phyloP scores from a whole-genome alignment of 148 eudicot genomes.

The Fallopia convolvulus region DNA sequence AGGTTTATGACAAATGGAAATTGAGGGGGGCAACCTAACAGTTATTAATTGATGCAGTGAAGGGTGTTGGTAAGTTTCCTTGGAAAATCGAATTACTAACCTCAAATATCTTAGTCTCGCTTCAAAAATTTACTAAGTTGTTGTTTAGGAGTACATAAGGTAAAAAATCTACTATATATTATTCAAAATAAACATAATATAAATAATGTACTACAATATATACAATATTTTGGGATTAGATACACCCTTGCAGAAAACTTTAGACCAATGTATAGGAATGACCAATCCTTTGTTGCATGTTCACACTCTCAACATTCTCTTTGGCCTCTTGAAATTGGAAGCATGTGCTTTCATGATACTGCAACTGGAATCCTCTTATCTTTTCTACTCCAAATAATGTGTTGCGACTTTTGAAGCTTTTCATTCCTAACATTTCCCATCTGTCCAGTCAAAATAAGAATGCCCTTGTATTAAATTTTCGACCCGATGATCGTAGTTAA shows the following conservation, averaged over 20 bases:
- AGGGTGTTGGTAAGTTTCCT: no score
- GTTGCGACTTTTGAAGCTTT: background rate
- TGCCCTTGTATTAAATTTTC: background rate
- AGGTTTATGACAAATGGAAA: no score
- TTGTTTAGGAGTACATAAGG: no score
- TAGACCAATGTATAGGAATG: background rate
- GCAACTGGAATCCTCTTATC: background rate
- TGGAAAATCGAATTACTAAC: no score
- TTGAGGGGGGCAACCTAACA: no score
- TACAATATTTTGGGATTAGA: background rate
- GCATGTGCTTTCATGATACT: conserved; percentile 2
- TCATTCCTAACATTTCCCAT: background rate
- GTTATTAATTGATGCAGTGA: no score
- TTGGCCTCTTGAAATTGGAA: background rate
- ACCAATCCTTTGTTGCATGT: background rate
- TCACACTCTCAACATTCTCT: background rate
- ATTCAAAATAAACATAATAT: no score
- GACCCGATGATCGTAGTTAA: no score
- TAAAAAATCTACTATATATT: no score
- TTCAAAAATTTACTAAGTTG: no score
- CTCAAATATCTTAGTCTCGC: no score
- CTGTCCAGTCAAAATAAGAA: background rate
- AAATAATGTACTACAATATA: no score
- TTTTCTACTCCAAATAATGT: background rate
- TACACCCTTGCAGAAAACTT: background rate